Evolutionary conservation across 164 flowering plant species (phyloP), one percentile per base, ranked within the genome.

Genomic region (Umbellularia californica): DNA sequence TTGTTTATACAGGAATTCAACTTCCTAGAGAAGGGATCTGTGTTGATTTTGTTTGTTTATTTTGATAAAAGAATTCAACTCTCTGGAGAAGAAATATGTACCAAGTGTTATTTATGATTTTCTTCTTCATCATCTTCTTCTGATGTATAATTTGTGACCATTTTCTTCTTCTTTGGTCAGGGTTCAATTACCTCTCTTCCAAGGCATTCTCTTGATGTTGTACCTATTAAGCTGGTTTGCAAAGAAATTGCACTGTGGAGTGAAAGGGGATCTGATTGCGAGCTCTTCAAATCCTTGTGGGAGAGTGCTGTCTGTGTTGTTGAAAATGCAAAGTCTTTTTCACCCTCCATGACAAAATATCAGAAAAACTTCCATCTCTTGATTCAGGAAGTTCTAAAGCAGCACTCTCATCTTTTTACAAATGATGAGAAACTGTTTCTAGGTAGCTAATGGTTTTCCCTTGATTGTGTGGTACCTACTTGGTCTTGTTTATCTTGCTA

Each of bases 321-420:
- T 79, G 90, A 90, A 60, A 72, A 74, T 67, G 71, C 81, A n/a
- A 85, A 80, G 76, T 68, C 75, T 66, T 70, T 47, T 68, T 80
- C 83, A 9, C 81, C 88, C 14, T 78, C 65, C 67, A 72, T 28
- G 71, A 68, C 81, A 76, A 93, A 85, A 77, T 93, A 92, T 81
- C 97, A 90, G 80, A 79, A 79, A 27, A 95, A 95, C 81, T 91
- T 93, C 80, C 76, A 72, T 30, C 25, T 89, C 75, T 72, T 95
- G 68, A 68, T 93, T 71, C 81, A 86, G 79, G 98, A 95, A 81
- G 95, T 87, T 77, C 76, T 92, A 60, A 82, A 70, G 75, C 82
- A 80, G 68, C 79, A 82, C 69, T 35, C 66, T 72, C 92, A 92
- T 76, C 89, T 95, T 47, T 88, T 95, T 75, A 88, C 85, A 0